A percentile compares a stretch with the other conserved stretches of the same genome.
phyloP scores from a whole-genome alignment of 2,329 filamentous ascomycete species.

The Venturia carpophila region DNA sequence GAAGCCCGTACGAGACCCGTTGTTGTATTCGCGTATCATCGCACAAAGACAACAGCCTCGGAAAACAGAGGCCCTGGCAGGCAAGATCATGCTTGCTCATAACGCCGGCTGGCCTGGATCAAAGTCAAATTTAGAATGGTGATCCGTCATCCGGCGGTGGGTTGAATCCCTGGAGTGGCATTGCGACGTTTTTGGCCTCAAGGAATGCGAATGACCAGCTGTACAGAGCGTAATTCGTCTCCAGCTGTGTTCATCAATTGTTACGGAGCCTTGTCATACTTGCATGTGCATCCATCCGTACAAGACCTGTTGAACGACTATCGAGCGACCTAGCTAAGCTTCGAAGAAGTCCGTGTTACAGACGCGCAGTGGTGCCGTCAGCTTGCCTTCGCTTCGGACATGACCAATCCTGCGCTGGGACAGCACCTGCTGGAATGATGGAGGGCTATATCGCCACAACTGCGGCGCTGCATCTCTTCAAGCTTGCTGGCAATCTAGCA shows the following conservation, averaged over 20 bases:
- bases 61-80: background rate
- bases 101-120: background rate
- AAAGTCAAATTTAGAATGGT: conserved; percentile 5
- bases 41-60: conserved; percentile 9
- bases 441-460: too few species aligned
- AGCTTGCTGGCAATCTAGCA: background rate
- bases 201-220: conserved; percentile 4
- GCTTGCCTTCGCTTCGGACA: background rate
- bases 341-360: background rate
- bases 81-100: background rate
- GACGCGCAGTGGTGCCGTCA: background rate
- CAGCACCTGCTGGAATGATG: background rate
- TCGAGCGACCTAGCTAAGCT: background rate
- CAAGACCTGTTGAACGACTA: background rate
- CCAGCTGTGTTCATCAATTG: background rate
- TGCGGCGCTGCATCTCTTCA: background rate
- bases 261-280: background rate
- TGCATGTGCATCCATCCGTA: background rate
- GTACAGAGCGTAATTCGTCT: background rate
- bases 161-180: background rate
- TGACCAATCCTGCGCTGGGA: background rate
- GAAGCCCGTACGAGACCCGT: conserved; percentile 5
- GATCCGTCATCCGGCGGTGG: background rate
- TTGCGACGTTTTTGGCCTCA: background rate
- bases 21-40: conserved; percentile 12